These are phyloP conservation scores for Rhizopus sp. DNA, from an alignment of 371 early-diverging fungal species.

Conservation along the genomic window DNA sequence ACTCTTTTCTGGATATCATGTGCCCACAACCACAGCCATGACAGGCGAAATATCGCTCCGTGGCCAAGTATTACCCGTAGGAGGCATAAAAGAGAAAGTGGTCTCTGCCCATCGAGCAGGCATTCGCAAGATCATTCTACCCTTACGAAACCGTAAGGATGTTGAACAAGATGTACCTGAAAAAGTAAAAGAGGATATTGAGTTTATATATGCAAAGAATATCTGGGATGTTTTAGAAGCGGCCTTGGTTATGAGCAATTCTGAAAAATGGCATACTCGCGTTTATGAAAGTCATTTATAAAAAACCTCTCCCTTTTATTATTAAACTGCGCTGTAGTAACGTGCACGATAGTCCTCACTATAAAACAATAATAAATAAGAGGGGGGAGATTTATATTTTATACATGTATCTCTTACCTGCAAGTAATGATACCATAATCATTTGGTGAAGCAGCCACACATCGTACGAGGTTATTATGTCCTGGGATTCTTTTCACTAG, in stretches of 20 bases:
- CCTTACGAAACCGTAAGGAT: conserved; percentile 61
- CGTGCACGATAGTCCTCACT: conserved; percentile 57
- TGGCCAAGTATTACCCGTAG: conserved; percentile 84
- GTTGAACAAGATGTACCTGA: conserved; percentile 71
- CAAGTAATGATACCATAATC: conserved; percentile 52
- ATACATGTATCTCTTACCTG: conserved; percentile 32
- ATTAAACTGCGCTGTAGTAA: conserved; percentile 29
- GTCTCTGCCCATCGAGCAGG: conserved; percentile 85
- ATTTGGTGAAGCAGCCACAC: conserved; percentile 48
- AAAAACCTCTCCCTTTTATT: neutral
- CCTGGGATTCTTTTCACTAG: conserved; percentile 51
- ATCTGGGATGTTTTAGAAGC: conserved; percentile 71
- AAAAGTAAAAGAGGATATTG: conserved; percentile 66
- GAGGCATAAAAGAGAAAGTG: conserved; percentile 87
- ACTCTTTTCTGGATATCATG: conserved; percentile 61
- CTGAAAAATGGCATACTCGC: conserved; percentile 30
- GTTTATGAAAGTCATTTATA: conserved; percentile 37
- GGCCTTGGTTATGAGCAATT: conserved; percentile 45
- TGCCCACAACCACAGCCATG: conserved; percentile 70
- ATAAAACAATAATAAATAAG: neutral
- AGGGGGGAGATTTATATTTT: neutral
- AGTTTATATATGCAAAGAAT: conserved; percentile 70
- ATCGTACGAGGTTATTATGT: conserved; percentile 49
- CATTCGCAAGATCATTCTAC: conserved; percentile 63
- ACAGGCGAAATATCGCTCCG: conserved; percentile 88